These are phyloP conservation scores for Posidonia australis DNA, from an alignment of 106 monocot genomes.

Conservation along the genomic window DNA sequence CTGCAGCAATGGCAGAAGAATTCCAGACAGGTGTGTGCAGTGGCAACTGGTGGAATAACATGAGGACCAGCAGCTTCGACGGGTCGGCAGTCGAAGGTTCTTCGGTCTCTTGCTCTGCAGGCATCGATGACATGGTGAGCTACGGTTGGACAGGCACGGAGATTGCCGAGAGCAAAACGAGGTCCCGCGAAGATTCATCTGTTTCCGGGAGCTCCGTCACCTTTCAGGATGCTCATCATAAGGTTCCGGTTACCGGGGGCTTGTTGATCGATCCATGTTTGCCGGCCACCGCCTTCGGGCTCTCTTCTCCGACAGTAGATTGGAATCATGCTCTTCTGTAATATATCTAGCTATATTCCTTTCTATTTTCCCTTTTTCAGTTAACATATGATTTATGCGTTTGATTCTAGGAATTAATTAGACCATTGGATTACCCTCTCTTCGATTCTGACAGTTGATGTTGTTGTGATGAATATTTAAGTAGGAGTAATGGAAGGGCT, in stretches of 20 bases:
- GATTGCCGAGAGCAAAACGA: not conserved
- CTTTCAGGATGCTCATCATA: not conserved
- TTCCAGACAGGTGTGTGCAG: constrained; percentile 23
- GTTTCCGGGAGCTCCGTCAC: constrained; percentile 18
- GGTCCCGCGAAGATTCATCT: constrained; percentile 17
- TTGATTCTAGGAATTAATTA: no score
- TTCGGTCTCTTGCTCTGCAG: constrained; percentile 18
- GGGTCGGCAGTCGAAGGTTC: not conserved
- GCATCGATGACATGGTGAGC: not conserved
- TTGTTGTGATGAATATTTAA: not conserved
- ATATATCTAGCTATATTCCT: no score
- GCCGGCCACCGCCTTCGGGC: constrained; percentile 9
- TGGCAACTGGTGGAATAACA: constrained; percentile 28
- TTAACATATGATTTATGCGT: no score
- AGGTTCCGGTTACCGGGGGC: not conserved
- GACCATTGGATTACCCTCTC: no score
- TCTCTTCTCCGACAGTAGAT: constrained; percentile 17
- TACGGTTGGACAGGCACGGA: constrained; percentile 5
- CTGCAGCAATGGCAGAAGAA: constrained; percentile 21
- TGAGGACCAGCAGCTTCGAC: constrained; percentile 2
- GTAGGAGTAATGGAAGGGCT: constrained; percentile 23
- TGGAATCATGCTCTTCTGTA: constrained; percentile 32
- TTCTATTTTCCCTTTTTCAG: no score
- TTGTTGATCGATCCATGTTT: constrained; percentile 13
- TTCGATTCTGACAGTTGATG: not conserved